Evolutionary conservation across 805 yeast genomes (phyloP).

Genomic region (Hanseniaspora valbyensis): DNA sequence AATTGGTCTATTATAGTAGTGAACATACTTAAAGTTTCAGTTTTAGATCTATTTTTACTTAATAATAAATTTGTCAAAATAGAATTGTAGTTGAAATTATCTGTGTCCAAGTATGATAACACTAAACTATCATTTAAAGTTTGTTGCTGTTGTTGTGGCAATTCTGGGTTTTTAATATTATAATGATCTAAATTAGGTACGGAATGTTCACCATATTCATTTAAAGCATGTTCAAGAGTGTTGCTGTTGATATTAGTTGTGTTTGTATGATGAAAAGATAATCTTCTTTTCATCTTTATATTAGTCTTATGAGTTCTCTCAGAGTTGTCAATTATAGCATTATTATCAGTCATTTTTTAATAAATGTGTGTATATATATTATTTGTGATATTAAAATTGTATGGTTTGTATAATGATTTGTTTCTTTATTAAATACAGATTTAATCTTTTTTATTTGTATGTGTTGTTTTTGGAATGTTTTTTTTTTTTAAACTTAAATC

Average conservation of each 20-base stretch:
- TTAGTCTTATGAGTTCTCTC: slow-evolving; percentile 15
- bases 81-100: slow-evolving; percentile 2
- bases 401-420: too few relatives aligned
- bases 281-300: slow-evolving; percentile 15
- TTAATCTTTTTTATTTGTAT: too few relatives aligned
- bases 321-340: neutral
- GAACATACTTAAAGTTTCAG: slow-evolving; percentile 13
- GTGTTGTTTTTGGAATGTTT: too few relatives aligned
- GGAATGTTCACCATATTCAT: neutral
- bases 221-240: slow-evolving; percentile 7
- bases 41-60: slow-evolving; percentile 13
- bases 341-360: neutral
- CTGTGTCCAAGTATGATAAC: slow-evolving; percentile 3
- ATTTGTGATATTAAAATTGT: too few relatives aligned
- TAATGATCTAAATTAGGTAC: neutral
- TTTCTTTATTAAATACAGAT: too few relatives aligned
- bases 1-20: slow-evolving; percentile 11
- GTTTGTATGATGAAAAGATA: slow-evolving; percentile 14
- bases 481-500: too few relatives aligned
- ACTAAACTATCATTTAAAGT: slow-evolving; percentile 8
- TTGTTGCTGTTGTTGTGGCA: neutral
- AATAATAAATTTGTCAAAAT: slow-evolving; percentile 1
- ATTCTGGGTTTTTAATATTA: neutral
- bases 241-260: neutral
- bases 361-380: neutral